Evolutionary conservation across 2,329 filamentous ascomycete genomes (phyloP), one percentile per base, ranked within the genome.

Genomic region (Aspergillus sp.): DNA sequence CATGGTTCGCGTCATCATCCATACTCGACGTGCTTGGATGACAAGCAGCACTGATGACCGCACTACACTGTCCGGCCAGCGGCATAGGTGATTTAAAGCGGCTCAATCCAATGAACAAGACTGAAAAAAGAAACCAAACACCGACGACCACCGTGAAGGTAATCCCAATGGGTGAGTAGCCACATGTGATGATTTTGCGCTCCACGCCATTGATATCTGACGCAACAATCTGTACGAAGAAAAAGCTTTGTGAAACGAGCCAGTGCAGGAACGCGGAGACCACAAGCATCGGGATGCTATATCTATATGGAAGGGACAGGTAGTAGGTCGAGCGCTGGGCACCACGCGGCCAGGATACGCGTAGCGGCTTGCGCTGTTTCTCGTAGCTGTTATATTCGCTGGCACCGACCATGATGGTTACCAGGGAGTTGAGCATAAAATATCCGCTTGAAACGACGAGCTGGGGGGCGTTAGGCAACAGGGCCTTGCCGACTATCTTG

Each of bases 371-470:
- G 3, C 74, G 67, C 6, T 65, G 17, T 0, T 54, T 33, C 3
- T 73, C 70, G 64, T 77, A 79, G 0, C 64, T 62, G 44, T 71
- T 75, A 68, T 77, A 86, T 65, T 86, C 83, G 8, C 69, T 64
- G 0, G 75, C 77, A 0, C 78, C 63, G 0, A 80, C 70, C 68
- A 83, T 81, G 2, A 66, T 70, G 0, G 79, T 85, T 21, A 72
- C 65, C 0, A 73, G 54, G 12, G 61, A 55, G 51, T 77, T 76
- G 60, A 68, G 69, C 8, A 68, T 50, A 23, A 75, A 66, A 46
- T 74, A 75, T 4, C 70, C 46, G 4, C 66, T 41, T 0, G 72
- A 75, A 0, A 74, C 51, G 0, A 71, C n/a, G 3, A 74, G 40
- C 53, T 77, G 74, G 0, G 70, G 70, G 0, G 57, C 58, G 50